Evolutionary conservation across 148 eudicot species (phyloP).

Genomic region (Dianthus caryophyllus): DNA sequence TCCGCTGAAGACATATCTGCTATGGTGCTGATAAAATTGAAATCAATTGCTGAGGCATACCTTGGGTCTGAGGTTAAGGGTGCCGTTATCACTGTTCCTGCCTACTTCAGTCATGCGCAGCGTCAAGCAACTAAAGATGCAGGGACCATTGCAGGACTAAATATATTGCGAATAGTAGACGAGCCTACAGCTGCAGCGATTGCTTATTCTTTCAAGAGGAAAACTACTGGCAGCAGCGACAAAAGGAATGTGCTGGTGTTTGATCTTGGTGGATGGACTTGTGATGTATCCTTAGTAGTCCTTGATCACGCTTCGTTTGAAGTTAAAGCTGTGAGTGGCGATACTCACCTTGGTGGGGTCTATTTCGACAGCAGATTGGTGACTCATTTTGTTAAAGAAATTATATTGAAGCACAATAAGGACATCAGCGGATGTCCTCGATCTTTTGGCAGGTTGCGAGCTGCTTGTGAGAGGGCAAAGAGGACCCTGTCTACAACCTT

Average conservation of each 20-base stretch:
- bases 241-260: conserved; percentile 1
- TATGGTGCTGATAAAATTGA: neutral
- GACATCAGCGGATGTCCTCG: neutral
- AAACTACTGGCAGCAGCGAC: neutral
- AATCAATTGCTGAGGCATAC: neutral
- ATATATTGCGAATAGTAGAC: neutral
- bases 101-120: neutral
- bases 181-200: conserved; percentile 4
- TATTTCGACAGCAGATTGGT: neutral
- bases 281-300: neutral
- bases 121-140: conserved; percentile 1
- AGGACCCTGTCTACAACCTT: neutral
- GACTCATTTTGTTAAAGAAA: neutral
- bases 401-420: neutral
- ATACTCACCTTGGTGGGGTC: neutral
- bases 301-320: neutral
- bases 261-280: conserved; percentile 7
- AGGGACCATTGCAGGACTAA: neutral
- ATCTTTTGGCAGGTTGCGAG: neutral
- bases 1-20: neutral
- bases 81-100: conserved; percentile 6
- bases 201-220: neutral
- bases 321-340: neutral
- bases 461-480: conserved; percentile 1
- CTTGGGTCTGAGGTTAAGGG: neutral